A percentile compares a stretch with the other conserved stretches of the same genome.
These are phyloP conservation scores for Chimonanthus praecox DNA, from an alignment of 164 flowering plant genomes.

Conservation along the genomic window DNA sequence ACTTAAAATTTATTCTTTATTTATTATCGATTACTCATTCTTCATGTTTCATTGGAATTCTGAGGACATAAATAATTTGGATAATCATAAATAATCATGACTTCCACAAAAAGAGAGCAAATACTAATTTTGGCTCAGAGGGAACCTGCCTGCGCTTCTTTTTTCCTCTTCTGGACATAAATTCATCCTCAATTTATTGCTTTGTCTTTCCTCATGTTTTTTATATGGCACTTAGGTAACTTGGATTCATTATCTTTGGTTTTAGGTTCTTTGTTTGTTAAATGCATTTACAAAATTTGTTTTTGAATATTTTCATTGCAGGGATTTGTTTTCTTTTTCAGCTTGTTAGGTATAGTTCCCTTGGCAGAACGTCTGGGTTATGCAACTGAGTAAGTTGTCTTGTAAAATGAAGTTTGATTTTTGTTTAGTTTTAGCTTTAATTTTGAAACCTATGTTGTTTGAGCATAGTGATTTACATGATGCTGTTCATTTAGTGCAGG, in stretches of 20 bases:
- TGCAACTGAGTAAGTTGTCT: constrained; percentile 52
- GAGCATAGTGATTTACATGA: background rate
- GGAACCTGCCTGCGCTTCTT: too few relatives aligned
- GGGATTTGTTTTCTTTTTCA: constrained; percentile 71
- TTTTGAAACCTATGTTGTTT: background rate
- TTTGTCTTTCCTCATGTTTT: background rate
- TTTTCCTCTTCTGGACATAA: too few relatives aligned
- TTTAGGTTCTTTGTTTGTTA: background rate
- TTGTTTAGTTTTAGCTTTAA: background rate
- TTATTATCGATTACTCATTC: too few relatives aligned
- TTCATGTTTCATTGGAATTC: too few relatives aligned
- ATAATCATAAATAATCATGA: too few relatives aligned
- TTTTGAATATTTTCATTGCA: constrained; percentile 10
- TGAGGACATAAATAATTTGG: too few relatives aligned
- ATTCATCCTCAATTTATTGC: background rate
- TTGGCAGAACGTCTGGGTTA: constrained; percentile 70
- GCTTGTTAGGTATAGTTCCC: constrained; percentile 61
- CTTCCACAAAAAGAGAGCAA: too few relatives aligned
- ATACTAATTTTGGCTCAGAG: too few relatives aligned
- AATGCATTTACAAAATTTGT: too few relatives aligned
- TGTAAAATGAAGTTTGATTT: background rate
- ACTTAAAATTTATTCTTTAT: background rate
- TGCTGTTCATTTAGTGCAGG: constrained; percentile 24
- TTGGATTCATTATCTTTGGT: background rate
- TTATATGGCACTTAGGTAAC: background rate